Evolutionary conservation across 2,329 filamentous ascomycete species (phyloP), one percentile per base, ranked within the genome.

Genomic region (Fusarium oxysporum): DNA sequence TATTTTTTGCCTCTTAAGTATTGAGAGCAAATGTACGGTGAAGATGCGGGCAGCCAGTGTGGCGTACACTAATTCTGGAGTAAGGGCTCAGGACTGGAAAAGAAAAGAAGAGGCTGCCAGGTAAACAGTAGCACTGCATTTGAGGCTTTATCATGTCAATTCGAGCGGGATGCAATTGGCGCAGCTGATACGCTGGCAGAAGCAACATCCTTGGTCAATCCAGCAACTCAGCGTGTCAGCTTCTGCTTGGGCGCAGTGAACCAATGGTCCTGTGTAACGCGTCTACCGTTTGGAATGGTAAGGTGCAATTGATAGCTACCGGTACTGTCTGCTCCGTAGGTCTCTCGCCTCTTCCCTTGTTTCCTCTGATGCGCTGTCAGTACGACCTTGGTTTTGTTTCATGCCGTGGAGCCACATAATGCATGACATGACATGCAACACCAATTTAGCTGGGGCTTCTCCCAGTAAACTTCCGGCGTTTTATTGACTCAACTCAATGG

Each of bases 321-420:
- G 33, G 35, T 40, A 21, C 56, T 45, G 43, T 68, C 47, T 35
- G 19, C 17, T 25, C 23, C 35, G 25, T 47, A 35, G n/a, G 17
- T 9, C 30, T 51, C 47, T 51, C 44, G 33, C 19, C 33, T 54
- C 40, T 53, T 60, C n/a, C 25, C 19, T 57, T 63, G 32, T 61
- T 38, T 59, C 51, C 53, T 62, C 56, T 62, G 73, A 77, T 77
- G 75, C 68, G 75, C 72, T 77, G 75, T 77, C 75, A 75, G 75
- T 76, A 68, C 68, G 48, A 77, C 73, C 58, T 70, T 48, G 58
- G 50, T 55, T 45, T 50, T 53, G 62, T 68, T 70, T 63, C 58
- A 76, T 77, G 74, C 62, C 72, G 74, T 74, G 75, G 75, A 71
- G 67, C 75, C 72, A 77, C 53, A 47, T n/a, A 48, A 62, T 75